phyloP scores from a whole-genome alignment of 805 yeast species.

The Cyberlindnera galapagoensis region DNA sequence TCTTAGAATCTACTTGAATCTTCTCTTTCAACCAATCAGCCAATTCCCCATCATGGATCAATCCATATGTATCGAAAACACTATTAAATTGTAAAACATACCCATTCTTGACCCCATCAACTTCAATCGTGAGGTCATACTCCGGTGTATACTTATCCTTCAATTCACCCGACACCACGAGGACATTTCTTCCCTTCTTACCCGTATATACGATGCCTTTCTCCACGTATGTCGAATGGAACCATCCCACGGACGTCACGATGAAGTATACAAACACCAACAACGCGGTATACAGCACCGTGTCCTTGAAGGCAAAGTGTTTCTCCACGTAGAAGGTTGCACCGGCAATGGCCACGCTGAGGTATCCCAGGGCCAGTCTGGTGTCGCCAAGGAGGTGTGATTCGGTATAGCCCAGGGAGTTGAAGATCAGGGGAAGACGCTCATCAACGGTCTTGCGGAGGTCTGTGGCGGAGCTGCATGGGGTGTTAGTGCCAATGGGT shows the following conservation, averaged over 20 bases:
- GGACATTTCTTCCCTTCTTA: slow-evolving; percentile 22
- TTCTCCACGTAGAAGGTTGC: slow-evolving; percentile 44
- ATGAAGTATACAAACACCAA: slow-evolving; percentile 35
- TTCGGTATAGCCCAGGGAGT: slow-evolving; percentile 34
- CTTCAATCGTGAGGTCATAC: slow-evolving; percentile 34
- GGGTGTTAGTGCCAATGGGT: not conserved
- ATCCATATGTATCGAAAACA: slow-evolving; percentile 34
- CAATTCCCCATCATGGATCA: slow-evolving; percentile 36
- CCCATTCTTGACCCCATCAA: slow-evolving; percentile 14
- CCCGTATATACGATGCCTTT: slow-evolving; percentile 43
- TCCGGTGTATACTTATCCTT: slow-evolving; percentile 39
- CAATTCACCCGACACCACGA: slow-evolving; percentile 27
- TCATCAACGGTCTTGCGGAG: slow-evolving; percentile 11
- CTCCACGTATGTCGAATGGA: slow-evolving; percentile 30
- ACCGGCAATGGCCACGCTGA: slow-evolving; percentile 44
- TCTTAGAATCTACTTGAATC: slow-evolving; percentile 29
- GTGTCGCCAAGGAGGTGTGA: slow-evolving; percentile 37
- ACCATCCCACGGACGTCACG: slow-evolving; percentile 33
- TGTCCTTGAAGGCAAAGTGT: slow-evolving; percentile 37
- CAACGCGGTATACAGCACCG: slow-evolving; percentile 32
- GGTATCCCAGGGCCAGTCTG: slow-evolving; percentile 44
- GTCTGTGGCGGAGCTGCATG: slow-evolving; percentile 6
- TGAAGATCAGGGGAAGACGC: slow-evolving; percentile 10
- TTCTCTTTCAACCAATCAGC: slow-evolving; percentile 31
- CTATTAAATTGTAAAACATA: slow-evolving; percentile 25